A percentile compares a stretch with the other conserved stretches of the same genome.
Evolutionary conservation across 2,329 filamentous ascomycete species (phyloP).

Genomic region (Beauveria sp.): DNA sequence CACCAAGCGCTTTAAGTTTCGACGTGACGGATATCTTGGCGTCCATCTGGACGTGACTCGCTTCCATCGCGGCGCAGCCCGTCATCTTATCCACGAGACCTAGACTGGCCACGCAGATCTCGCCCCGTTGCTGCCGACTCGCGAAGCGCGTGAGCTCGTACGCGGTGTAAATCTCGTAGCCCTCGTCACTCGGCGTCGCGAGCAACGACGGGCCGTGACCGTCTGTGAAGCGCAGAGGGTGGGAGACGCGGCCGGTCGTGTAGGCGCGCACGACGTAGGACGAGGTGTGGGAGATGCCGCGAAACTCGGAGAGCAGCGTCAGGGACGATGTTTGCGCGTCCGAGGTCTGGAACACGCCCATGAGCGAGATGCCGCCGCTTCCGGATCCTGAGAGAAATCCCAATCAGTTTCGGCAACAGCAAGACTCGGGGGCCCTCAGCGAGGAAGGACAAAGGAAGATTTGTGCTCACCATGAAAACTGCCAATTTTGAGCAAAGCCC

Average conservation of each 20-base stretch:
- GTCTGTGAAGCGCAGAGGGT: background rate
- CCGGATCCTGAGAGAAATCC: slow-evolving; percentile 30
- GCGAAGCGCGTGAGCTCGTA: slow-evolving; percentile 57
- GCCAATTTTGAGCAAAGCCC: slow-evolving; percentile 65
- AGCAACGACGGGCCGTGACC: background rate
- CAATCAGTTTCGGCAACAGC: background rate
- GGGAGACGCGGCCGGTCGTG: background rate
- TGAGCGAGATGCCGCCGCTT: slow-evolving; percentile 59
- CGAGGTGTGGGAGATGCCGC: background rate
- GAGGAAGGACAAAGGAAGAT: background rate
- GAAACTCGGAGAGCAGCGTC: background rate
- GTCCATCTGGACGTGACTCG: slow-evolving; percentile 47
- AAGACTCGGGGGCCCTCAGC: background rate
- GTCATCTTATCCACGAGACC: slow-evolving; percentile 87
- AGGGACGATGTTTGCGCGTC: background rate
- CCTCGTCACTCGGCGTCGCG: slow-evolving; percentile 36
- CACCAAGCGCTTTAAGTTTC: slow-evolving; percentile 72
- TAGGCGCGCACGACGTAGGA: slow-evolving; percentile 8
- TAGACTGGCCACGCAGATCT: slow-evolving; percentile 56
- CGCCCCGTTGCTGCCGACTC: slow-evolving; percentile 22
- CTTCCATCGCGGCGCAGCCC: slow-evolving; percentile 68
- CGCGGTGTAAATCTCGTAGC: slow-evolving; percentile 76
- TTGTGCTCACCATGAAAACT: slow-evolving; percentile 60
- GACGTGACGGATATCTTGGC: slow-evolving; percentile 57
- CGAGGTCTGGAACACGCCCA: slow-evolving; percentile 7